These are phyloP conservation scores for Komagataella pastoris DNA, from an alignment of 805 yeast species.

Conservation along the genomic window DNA sequence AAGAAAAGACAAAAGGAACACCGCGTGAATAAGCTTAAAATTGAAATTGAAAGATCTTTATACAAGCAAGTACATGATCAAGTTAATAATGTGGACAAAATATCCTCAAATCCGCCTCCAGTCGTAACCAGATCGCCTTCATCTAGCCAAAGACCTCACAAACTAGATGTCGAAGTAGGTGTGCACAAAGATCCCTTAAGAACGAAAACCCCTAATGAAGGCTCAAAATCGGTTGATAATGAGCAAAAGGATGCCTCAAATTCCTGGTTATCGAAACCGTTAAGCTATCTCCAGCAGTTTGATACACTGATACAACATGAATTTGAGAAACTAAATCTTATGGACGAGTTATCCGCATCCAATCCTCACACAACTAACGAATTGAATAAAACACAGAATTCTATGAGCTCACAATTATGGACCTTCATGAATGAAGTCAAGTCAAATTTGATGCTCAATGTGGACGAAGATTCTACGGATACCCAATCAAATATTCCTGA, in stretches of 20 bases:
- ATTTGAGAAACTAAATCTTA: constrained; percentile 36
- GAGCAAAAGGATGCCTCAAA: constrained; percentile 12
- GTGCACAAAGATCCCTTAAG: not conserved
- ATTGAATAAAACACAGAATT: constrained; percentile 18
- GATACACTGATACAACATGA: constrained; percentile 57
- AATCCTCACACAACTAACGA: not conserved
- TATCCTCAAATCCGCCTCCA: not conserved
- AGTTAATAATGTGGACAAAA: not conserved
- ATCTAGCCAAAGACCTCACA: not conserved
- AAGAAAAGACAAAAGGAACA: constrained; percentile 26
- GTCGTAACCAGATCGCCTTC: not conserved
- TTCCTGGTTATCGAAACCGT: constrained; percentile 31
- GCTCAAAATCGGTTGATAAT: constrained; percentile 1
- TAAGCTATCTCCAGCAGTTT: constrained; percentile 50
- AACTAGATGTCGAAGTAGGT: not conserved
- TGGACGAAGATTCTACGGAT: constrained; percentile 1
- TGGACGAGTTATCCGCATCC: not conserved
- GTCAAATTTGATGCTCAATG: constrained; percentile 11
- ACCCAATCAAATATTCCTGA: not conserved
- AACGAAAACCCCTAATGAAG: not conserved
- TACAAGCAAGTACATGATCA: constrained; percentile 22
- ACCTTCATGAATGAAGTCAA: constrained; percentile 37
- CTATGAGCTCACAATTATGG: constrained; percentile 32
- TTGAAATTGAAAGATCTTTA: constrained; percentile 30
- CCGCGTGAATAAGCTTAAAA: constrained; percentile 38